A percentile compares a stretch with the other conserved stretches of the same genome.
Evolutionary conservation across 768 basidiomycete species (phyloP).

Genomic region (Coprinopsis strossmayeri): DNA sequence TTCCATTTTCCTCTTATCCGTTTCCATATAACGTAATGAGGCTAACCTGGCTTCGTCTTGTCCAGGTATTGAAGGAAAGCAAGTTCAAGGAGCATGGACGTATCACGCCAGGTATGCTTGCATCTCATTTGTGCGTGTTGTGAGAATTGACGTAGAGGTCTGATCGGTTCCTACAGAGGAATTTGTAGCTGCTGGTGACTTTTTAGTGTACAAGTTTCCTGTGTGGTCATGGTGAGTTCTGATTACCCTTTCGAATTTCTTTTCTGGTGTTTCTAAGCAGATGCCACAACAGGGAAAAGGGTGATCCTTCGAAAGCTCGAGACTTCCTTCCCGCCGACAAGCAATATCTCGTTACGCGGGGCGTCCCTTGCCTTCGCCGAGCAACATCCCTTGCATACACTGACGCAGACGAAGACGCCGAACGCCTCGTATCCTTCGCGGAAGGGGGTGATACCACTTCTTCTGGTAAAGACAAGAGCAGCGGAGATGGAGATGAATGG

Average conservation of each 20-base stretch:
- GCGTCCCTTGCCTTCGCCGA: constrained; percentile 94
- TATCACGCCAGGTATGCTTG: constrained; percentile 77
- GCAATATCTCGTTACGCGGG: constrained; percentile 93
- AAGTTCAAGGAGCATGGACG: constrained; percentile 99
- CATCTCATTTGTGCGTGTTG: constrained; percentile 4
- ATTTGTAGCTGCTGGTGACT: constrained; percentile 97
- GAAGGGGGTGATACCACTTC: constrained; percentile 29
- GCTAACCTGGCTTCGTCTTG: constrained; percentile 25
- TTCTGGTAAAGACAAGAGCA: not conserved
- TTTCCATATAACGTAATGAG: not conserved
- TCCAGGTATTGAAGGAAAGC: constrained; percentile 90
- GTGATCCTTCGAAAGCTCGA: constrained; percentile 75
- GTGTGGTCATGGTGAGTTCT: constrained; percentile 88
- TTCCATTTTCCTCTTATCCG: not conserved
- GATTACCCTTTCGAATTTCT: not conserved
- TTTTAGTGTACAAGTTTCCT: constrained; percentile 95
- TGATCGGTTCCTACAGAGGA: constrained; percentile 55
- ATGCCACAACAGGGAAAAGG: constrained; percentile 71
- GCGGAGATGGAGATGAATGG: constrained; percentile 78
- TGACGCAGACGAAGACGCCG: constrained; percentile 94
- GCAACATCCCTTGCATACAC: constrained; percentile 91
- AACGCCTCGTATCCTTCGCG: constrained; percentile 82
- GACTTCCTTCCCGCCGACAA: constrained; percentile 95
- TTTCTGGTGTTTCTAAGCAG: too few relatives aligned
- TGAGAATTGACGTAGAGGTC: constrained; percentile 12